Percentiles rank a stretch among this genome's conserved stretches.
These are phyloP conservation scores for Candida patagonica DNA, from an alignment of 805 yeast species.

Conservation along the genomic window DNA sequence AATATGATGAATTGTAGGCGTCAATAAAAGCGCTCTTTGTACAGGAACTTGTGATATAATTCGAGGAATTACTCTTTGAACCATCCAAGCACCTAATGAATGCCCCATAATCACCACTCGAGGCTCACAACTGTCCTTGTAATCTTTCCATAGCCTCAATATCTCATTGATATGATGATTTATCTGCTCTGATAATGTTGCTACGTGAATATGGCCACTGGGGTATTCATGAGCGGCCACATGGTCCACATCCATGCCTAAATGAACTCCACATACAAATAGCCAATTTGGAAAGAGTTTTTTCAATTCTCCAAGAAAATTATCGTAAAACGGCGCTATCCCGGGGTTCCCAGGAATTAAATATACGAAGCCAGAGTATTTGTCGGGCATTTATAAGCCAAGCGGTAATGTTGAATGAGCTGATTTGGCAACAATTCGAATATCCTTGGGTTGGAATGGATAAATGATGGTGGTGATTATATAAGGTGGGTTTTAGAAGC, in stretches of 20 bases:
- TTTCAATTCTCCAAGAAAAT: constrained; percentile 40
- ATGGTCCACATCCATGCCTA: constrained; percentile 26
- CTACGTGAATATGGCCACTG: constrained; percentile 1
- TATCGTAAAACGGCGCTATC: constrained; percentile 51
- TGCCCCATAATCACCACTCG: constrained; percentile 51
- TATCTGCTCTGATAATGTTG: constrained; percentile 43
- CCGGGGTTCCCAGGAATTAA: constrained; percentile 79
- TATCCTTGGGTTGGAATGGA: not conserved
- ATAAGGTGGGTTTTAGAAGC: not conserved
- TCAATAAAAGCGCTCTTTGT: constrained; percentile 47
- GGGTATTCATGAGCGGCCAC: not conserved
- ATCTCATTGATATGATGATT: constrained; percentile 49
- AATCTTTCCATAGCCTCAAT: constrained; percentile 19
- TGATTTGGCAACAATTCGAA: no score
- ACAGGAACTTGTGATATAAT: constrained; percentile 25
- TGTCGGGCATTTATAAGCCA: not conserved
- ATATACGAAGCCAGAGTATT: constrained; percentile 32
- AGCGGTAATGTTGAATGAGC: no score
- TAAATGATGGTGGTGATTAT: not conserved
- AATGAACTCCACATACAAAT: constrained; percentile 53
- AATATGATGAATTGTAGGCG: constrained; percentile 63
- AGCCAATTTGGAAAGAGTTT: constrained; percentile 38
- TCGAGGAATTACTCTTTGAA: constrained; percentile 41
- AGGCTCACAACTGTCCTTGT: constrained; percentile 18
- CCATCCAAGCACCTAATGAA: constrained; percentile 61